phyloP scores from a whole-genome alignment of 225 moss, liverwort and hornwort genomes.

The Thuidium tamariscinum region DNA sequence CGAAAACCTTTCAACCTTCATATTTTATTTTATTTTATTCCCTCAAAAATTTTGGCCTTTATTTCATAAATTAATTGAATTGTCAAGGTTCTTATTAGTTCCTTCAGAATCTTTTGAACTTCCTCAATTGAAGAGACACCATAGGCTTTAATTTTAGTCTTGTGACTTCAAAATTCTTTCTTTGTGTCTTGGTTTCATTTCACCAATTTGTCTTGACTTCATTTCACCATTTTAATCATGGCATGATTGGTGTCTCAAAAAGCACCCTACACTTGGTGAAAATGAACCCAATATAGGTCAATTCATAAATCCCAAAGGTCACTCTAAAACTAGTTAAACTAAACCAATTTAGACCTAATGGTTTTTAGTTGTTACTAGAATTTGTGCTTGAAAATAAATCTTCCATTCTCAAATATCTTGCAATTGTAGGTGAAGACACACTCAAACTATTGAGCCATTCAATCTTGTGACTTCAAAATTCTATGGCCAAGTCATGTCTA shows the following conservation, averaged over 20 bases:
- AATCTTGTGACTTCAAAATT: too few relatives aligned
- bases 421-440: not conserved
- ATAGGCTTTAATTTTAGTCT: not conserved
- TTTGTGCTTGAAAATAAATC: too few relatives aligned
- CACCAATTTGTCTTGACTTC: too few relatives aligned
- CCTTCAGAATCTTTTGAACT: not conserved
- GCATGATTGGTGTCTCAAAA: not conserved
- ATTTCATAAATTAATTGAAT: too few relatives aligned
- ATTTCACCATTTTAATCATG: too few relatives aligned
- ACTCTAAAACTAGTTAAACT: not conserved
- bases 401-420: not conserved
- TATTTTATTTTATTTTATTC: not conserved
- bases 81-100: fast-evolving
- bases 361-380: not conserved
- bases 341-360: fast-evolving
- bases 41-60: too few relatives aligned
- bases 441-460: not conserved
- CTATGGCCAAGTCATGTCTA: fast-evolving
- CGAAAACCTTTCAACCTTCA: not conserved
- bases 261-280: fast-evolving
- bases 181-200: too few relatives aligned
- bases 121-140: not conserved
- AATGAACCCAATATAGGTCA: fast-evolving
- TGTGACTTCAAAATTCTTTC: not conserved
- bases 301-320: not conserved